These are phyloP conservation scores for Boletus pseudo-olivaceus DNA, from an alignment of 768 basidiomycete genomes.

Conservation along the genomic window DNA sequence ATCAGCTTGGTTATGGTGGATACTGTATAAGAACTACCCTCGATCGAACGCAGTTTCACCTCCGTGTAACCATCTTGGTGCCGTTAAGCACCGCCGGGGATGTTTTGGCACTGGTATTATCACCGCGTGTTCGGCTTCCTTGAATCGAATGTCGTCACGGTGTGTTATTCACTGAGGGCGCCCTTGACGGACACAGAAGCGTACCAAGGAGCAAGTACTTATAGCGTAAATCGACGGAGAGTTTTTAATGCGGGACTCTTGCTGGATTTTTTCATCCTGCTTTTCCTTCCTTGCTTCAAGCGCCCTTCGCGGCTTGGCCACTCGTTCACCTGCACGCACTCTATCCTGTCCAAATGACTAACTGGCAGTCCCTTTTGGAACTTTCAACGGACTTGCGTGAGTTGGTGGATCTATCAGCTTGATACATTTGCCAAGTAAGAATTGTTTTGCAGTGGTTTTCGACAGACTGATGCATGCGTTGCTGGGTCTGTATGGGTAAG, in stretches of 20 bases:
- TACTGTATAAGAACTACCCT: neutral
- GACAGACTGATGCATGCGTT: slow-evolving; percentile 41
- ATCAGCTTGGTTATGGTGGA: neutral
- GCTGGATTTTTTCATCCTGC: neutral
- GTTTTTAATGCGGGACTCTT: slow-evolving; percentile 10
- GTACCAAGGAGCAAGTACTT: neutral
- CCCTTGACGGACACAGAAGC: slow-evolving; percentile 16
- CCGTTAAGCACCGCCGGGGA: slow-evolving; percentile 17
- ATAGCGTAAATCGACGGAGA: slow-evolving; percentile 1
- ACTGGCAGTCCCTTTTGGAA: slow-evolving; percentile 40
- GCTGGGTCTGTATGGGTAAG: slow-evolving; percentile 45
- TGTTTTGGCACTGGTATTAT: neutral
- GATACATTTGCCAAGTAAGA: neutral
- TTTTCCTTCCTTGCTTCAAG: neutral
- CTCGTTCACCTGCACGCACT: neutral
- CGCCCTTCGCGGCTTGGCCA: neutral
- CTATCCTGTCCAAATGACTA: slow-evolving; percentile 31
- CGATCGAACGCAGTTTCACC: slow-evolving; percentile 11
- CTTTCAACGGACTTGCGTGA: slow-evolving; percentile 35
- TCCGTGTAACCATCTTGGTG: slow-evolving; percentile 11
- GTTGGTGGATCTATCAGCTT: slow-evolving; percentile 10
- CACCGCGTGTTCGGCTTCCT: slow-evolving; percentile 19
- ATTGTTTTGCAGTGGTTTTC: slow-evolving; percentile 33
- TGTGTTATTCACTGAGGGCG: neutral
- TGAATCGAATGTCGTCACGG: neutral